Evolutionary conservation across 2,329 filamentous ascomycete species (phyloP), one percentile per base, ranked within the genome.

Genomic region (Cercospora citrullina): DNA sequence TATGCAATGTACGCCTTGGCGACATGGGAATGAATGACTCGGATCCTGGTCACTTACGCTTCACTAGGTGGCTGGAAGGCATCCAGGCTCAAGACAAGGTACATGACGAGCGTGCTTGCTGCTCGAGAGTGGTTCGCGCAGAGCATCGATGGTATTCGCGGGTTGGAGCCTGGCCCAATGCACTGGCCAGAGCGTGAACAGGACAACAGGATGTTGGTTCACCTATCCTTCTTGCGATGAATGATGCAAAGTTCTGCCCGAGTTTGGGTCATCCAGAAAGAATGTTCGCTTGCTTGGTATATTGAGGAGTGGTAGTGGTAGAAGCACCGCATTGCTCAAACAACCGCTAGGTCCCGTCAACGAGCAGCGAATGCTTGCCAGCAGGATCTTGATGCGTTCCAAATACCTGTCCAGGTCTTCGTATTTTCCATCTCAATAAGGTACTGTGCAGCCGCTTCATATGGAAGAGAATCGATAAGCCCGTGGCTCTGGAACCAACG

Each of bases 11-110:
- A 23, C 48, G 48, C 30, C 48, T 55, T 55, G 48, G 48, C 48
- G 48, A 28, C 48, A 55, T 55, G 48, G 48, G 48, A 55, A 58
- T 57, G 9, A 55, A 55, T 21, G 42, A 42, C 26, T 48, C 60
- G 26, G 64, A 61, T 45, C 64, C 64, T 16, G 58, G 59, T n/a
- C 51, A 55, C 21, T 53, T 61, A 31, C 18, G 53, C 33, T n/a
- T 66, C 53, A 45, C 42, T 48, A 45, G 42, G 42, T 48, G n/a
- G 42, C 42, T 48, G 42, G n/a, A 48, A 8, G 21, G 45, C 9
- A 9, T 48, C 45, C 21, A 48, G 45, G 45, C 45, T 23, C 45
- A 21, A 48, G 45, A 48, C 45, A 48, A 23, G 45, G 45, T 6
- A 48, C 5, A 10, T 48, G 45, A 48, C 45, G 45, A 48, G 45